Evolutionary conservation across 2,329 filamentous ascomycete genomes (phyloP).

Genomic region (Colletotrichum gloeosporioides): DNA sequence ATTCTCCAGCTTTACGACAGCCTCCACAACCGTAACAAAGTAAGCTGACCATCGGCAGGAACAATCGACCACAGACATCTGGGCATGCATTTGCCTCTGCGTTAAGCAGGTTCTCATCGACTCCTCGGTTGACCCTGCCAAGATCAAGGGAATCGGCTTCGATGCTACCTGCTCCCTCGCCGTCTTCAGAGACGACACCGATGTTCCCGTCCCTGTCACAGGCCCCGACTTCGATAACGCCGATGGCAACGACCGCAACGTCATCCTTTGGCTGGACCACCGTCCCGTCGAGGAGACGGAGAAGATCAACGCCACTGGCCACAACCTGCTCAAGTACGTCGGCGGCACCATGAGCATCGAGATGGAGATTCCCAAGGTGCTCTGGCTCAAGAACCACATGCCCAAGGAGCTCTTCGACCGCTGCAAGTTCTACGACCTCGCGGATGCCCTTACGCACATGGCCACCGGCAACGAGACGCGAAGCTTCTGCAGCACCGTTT

Average conservation of each 20-base stretch:
- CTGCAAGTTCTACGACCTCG: conserved; percentile 97
- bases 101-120: conserved; percentile 84
- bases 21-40: neutral
- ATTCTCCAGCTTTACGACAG: neutral
- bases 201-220: conserved; percentile 90
- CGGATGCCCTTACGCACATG: conserved; percentile 91
- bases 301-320: conserved; percentile 89
- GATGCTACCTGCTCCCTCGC: conserved; percentile 98
- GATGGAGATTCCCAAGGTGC: conserved; percentile 98
- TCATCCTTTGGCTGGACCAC: conserved; percentile 97
- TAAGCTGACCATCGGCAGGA: conserved; percentile 57
- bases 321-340: conserved; percentile 94
- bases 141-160: conserved; percentile 91
- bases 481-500: conserved; percentile 95
- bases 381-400: conserved; percentile 99
- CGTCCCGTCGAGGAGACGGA: conserved; percentile 88
- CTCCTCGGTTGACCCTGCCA: conserved; percentile 76
- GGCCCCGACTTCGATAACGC: conserved; percentile 80
- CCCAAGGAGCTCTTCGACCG: conserved; percentile 85
- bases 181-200: conserved; percentile 87
- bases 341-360: conserved; percentile 98
- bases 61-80: conserved; percentile 98
- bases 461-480: conserved; percentile 91
- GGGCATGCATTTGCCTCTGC: conserved; percentile 90
- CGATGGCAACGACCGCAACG: conserved; percentile 85